Conservation (phyloP, 2,329 filamentous ascomycete species). For the Stagonosporopsis cucurbitacearum region DNA sequence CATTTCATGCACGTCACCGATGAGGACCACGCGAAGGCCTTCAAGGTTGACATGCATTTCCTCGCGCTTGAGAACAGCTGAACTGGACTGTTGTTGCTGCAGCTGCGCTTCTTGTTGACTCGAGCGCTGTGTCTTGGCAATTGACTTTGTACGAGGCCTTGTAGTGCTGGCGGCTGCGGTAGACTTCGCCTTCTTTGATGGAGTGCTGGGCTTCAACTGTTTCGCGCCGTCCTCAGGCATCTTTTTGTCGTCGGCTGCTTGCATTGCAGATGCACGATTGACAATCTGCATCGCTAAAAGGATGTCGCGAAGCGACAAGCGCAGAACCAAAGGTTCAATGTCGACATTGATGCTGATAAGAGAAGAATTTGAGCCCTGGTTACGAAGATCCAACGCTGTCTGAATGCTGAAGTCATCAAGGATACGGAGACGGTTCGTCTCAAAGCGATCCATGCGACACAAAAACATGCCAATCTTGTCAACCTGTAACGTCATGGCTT, state of each 20-base stretch:
- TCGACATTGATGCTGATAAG: slow-evolving; percentile 83
- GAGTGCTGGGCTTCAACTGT: slow-evolving; percentile 61
- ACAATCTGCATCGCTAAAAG: slow-evolving; percentile 92
- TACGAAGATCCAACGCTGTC: slow-evolving; percentile 79
- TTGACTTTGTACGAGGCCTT: slow-evolving; percentile 54
- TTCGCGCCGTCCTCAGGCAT: slow-evolving; percentile 60
- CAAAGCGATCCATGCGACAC: slow-evolving; percentile 97
- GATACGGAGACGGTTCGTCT: slow-evolving; percentile 86
- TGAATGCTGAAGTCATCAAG: slow-evolving; percentile 96
- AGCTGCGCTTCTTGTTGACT: slow-evolving; percentile 63
- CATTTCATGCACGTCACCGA: slow-evolving; percentile 94
- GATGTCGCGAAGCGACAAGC: slow-evolving; percentile 92
- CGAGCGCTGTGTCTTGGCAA: slow-evolving; percentile 51
- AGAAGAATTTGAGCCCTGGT: slow-evolving; percentile 64
- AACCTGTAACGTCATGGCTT: slow-evolving; percentile 90
- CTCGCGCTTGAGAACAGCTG: slow-evolving; percentile 70
- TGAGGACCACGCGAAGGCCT: slow-evolving; percentile 88
- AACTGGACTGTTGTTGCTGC: slow-evolving; percentile 60
- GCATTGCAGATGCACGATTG: slow-evolving; percentile 87
- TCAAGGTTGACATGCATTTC: slow-evolving; percentile 86
- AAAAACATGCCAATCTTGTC: slow-evolving; percentile 97
- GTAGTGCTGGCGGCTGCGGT: slow-evolving; percentile 54
- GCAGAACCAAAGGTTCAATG: slow-evolving; percentile 87
- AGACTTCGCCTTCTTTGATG: slow-evolving; percentile 57
- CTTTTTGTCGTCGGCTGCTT: slow-evolving; percentile 59